Evolutionary conservation across 768 basidiomycete species (phyloP).

Genomic region (Mycena haematopus): DNA sequence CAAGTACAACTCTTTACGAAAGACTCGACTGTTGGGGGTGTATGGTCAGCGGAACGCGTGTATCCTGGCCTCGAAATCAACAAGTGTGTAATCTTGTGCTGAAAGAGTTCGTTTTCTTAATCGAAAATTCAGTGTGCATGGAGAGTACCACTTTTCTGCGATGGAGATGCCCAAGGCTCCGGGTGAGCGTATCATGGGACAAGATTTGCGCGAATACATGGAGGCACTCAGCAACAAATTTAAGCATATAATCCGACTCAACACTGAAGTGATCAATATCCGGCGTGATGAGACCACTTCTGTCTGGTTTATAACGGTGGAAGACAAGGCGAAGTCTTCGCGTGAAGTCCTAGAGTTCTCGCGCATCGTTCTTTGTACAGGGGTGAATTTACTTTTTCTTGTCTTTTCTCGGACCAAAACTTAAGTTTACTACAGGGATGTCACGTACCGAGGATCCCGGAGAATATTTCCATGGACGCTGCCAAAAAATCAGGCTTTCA

Average conservation of each 20-base stretch:
- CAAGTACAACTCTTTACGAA: slow-evolving; percentile 60
- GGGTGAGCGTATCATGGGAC: slow-evolving; percentile 55
- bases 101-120: not conserved
- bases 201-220: slow-evolving; percentile 63
- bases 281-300: slow-evolving; percentile 39
- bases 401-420: not conserved
- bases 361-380: slow-evolving; percentile 65
- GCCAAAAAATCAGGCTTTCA: slow-evolving; percentile 48
- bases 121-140: slow-evolving; percentile 55
- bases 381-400: slow-evolving; percentile 37
- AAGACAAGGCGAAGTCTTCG: slow-evolving; percentile 33
- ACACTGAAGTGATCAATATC: slow-evolving; percentile 56
- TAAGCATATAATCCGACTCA: slow-evolving; percentile 48
- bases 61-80: slow-evolving; percentile 66
- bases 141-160: slow-evolving; percentile 65
- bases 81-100: slow-evolving; percentile 49
- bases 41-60: slow-evolving; percentile 61
- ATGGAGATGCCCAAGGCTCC: slow-evolving; percentile 57
- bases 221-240: slow-evolving; percentile 56
- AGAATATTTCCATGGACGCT: slow-evolving; percentile 41
- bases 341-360: slow-evolving; percentile 47
- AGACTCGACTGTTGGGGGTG: slow-evolving; percentile 62
- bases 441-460: slow-evolving; percentile 56
- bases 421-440: slow-evolving; percentile 52
- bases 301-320: slow-evolving; percentile 54